Conservation (phyloP, 805 yeast genomes). For the Yarrowia sp. region DNA sequence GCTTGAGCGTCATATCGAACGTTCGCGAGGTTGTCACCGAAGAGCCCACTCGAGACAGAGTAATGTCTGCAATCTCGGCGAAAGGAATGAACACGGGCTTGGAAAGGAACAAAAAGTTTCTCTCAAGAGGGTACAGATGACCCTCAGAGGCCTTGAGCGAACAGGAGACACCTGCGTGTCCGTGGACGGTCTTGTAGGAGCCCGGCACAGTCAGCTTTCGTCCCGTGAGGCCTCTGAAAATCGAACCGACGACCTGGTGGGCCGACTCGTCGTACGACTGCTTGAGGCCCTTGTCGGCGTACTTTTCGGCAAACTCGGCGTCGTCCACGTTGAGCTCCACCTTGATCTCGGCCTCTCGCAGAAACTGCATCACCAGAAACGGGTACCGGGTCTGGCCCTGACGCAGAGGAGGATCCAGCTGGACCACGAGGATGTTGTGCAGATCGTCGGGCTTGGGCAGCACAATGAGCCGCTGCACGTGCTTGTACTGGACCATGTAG, state of each 20-base stretch:
- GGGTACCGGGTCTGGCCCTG: constrained; percentile 99
- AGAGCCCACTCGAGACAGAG: constrained; percentile 87
- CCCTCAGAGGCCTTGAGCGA: constrained; percentile 96
- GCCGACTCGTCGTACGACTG: constrained; percentile 81
- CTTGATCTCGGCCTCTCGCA: constrained; percentile 88
- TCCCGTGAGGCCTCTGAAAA: constrained; percentile 88
- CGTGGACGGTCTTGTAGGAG: constrained; percentile 73
- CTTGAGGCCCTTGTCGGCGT: constrained; percentile 70
- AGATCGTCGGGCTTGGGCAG: constrained; percentile 94
- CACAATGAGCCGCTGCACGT: constrained; percentile 87
- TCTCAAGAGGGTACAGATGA: constrained; percentile 88
- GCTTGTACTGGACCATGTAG: constrained; percentile 89
- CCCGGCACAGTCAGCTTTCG: constrained; percentile 87
- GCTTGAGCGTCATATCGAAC: constrained; percentile 83
- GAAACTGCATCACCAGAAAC: constrained; percentile 86
- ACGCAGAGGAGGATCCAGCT: constrained; percentile 95
- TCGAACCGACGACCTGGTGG: constrained; percentile 83
- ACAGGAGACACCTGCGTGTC: constrained; percentile 87
- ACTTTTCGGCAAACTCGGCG: constrained; percentile 76
- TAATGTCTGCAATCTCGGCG: constrained; percentile 75
- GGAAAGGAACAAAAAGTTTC: constrained; percentile 86
- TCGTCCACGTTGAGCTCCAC: constrained; percentile 86
- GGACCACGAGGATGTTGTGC: constrained; percentile 85
- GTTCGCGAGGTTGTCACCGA: constrained; percentile 81
- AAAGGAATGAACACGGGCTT: constrained; percentile 92